phyloP scores from a whole-genome alignment of 371 early-diverging fungal genomes.

The Coemansia sp. region DNA sequence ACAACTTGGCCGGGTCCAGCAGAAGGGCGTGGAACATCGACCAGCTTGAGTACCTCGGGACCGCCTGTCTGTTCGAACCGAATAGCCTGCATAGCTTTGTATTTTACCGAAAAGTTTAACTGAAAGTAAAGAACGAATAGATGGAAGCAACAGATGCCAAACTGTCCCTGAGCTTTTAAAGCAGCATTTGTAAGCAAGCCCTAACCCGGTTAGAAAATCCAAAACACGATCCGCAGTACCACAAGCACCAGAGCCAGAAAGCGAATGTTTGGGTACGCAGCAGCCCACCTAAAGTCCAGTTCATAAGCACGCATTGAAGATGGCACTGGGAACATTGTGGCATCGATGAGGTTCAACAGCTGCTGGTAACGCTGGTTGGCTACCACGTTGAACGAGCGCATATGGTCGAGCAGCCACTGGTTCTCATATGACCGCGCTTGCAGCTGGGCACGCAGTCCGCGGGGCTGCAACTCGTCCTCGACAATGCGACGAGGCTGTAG shows the following conservation, averaged over 20 bases:
- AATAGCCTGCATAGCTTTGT: constrained; percentile 56
- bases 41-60: constrained; percentile 65
- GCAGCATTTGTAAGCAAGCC: not conserved
- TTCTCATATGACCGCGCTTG: constrained; percentile 43
- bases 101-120: too few relatives aligned
- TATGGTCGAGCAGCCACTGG: constrained; percentile 40
- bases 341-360: constrained; percentile 10
- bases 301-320: constrained; percentile 6
- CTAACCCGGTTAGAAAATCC: constrained; percentile 8
- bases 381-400: constrained; percentile 11
- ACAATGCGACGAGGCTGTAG: not conserved
- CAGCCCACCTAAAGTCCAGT: constrained; percentile 40
- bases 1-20: constrained; percentile 61
- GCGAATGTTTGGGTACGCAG: constrained; percentile 36
- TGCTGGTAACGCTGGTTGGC: constrained; percentile 28
- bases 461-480: constrained; percentile 19
- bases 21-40: constrained; percentile 55
- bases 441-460: constrained; percentile 30
- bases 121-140: too few relatives aligned
- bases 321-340: constrained; percentile 8
- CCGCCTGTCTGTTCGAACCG: constrained; percentile 70
- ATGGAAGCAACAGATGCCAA: not conserved
- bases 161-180: not conserved
- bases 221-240: constrained; percentile 7
- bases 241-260: constrained; percentile 16